Evolutionary conservation across 495 filamentous ascomycete genomes (phyloP), one percentile per base, ranked within the genome.

Genomic region (Apiosordaria backusii): DNA sequence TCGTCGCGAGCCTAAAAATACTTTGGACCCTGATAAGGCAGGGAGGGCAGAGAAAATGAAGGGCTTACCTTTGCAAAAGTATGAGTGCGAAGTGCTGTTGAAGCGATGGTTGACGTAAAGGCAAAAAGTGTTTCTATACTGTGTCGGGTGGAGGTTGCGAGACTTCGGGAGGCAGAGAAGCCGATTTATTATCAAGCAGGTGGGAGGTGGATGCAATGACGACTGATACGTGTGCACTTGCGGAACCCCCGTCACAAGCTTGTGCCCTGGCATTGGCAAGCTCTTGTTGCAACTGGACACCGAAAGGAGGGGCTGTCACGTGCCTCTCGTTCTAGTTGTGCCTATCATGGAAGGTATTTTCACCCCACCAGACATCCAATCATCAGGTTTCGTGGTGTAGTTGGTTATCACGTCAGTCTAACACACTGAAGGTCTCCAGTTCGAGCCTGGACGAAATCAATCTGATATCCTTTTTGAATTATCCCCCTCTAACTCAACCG

Each of bases 161-260:
- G 59, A n/a, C n/a, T 29, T 61, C 59, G 45, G 59, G 59, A 61
- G 59, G 59, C 5, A n/a, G 18, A 61, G 59, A 27, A 61, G 26
- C 27, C 21, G 59, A 50, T 60, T 65, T 62, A 13, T 45, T 45
- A 50, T 50, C 45, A 23, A 40, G n/a, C 25, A 54, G 58, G 65
- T 63, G 59, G 61, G 57, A 53, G 65, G 64, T 57, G 52, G 66
- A 65, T 54, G 67, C 58, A 68, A 73, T 76, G 71, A 75, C 72
- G 72, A 71, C 53, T 69, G 73, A 72, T 74, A 74, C 74, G 74
- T 76, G 74, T 75, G 72, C 74, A 69, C 55, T 40, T 61, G 57
- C 27, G 27, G 70, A 67, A 59, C 60, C 65, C 66, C 29, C 55
- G 65, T 74, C 74, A 70, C 65, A 68, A 74, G 70, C 74, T 71